These are phyloP conservation scores for Anethum foeniculum DNA, from an alignment of 140 eudicot genomes.

Conservation along the genomic window DNA sequence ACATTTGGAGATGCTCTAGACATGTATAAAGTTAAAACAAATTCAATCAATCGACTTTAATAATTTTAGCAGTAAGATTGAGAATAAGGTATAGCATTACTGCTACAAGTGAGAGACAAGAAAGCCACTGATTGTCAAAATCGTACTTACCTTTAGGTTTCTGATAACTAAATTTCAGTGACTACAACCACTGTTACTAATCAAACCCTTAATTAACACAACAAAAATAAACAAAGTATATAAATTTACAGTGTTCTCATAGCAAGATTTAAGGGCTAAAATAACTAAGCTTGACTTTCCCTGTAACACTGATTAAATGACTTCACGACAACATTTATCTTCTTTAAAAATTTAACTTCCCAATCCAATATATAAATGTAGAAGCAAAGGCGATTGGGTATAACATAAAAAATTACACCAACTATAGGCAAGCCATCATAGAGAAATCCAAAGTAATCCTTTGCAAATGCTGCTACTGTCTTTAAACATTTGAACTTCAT, in stretches of 20 bases:
- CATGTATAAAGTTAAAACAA: too few species aligned
- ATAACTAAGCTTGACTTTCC: background rate
- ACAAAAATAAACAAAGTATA: background rate
- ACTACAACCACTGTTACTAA: too few species aligned
- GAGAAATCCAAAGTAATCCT: constrained; percentile 43
- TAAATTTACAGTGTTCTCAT: background rate
- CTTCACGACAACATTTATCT: constrained; percentile 19
- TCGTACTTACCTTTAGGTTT: too few species aligned
- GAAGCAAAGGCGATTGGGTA: constrained; percentile 39
- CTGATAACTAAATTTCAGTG: too few species aligned
- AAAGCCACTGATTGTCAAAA: too few species aligned
- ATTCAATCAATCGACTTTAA: too few species aligned
- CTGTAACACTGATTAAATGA: background rate
- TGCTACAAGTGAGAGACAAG: too few species aligned
- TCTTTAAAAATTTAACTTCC: constrained; percentile 34
- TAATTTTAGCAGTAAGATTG: too few species aligned
- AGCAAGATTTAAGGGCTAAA: background rate
- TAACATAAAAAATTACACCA: constrained; percentile 27
- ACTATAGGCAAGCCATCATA: constrained; percentile 36
- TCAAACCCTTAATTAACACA: background rate
- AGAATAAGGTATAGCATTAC: too few species aligned
- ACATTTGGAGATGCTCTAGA: too few species aligned
- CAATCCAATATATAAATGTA: constrained; percentile 26
- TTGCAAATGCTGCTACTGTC: constrained; percentile 26
- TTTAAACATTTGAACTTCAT: too few species aligned